These are phyloP conservation scores for Quercus mongolica DNA, from an alignment of 306 rosid species.

Conservation along the genomic window DNA sequence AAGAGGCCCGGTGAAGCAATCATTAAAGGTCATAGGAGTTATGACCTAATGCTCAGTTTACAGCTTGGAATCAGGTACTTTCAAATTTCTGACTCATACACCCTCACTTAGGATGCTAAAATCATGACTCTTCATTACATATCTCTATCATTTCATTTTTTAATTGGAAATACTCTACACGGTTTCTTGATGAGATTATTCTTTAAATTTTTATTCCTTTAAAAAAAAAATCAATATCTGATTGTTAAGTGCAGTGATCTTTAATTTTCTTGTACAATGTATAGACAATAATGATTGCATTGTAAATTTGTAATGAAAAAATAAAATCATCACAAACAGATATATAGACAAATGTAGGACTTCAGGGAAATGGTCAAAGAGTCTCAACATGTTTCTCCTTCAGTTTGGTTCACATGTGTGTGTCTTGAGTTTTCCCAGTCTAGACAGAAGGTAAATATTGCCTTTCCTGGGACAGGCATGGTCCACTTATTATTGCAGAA, in stretches of 20 bases:
- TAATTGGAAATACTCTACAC: neutral
- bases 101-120: neutral
- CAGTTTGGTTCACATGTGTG: slow-evolving; percentile 15
- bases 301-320: neutral
- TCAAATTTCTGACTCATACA: slow-evolving; percentile 14
- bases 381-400: slow-evolving; percentile 20
- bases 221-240: neutral
- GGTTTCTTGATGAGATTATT: slow-evolving; percentile 3
- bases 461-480: neutral
- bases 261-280: neutral
- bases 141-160: slow-evolving; percentile 12
- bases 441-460: neutral
- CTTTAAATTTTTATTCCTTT: neutral
- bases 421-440: slow-evolving; percentile 17
- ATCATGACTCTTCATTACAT: slow-evolving; percentile 15
- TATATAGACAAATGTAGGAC: neutral
- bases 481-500: neutral
- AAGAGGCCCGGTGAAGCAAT: slow-evolving; percentile 93
- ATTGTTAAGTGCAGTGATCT: neutral
- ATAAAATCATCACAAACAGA: neutral
- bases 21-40: slow-evolving; percentile 95
- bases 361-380: slow-evolving; percentile 11
- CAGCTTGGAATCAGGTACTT: slow-evolving; percentile 97
- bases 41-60: slow-evolving; percentile 96
- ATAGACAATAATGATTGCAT: neutral